Percentiles rank a stretch among this genome's conserved stretches.
phyloP scores from a whole-genome alignment of 495 filamentous ascomycete genomes.

The Hypoxylon rickii region DNA sequence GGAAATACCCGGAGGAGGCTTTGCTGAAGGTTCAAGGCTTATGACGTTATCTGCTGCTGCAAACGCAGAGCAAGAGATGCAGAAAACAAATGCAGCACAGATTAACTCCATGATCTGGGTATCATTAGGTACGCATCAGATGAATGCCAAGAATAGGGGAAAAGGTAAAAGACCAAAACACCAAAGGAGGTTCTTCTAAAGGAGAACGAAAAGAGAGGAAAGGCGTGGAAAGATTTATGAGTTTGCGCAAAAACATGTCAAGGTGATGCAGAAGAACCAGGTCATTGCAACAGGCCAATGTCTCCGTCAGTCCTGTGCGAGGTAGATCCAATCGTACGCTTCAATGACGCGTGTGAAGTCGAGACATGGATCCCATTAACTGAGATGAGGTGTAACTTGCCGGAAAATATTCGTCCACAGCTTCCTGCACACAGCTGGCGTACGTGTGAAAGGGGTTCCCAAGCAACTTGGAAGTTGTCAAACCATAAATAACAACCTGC shows the following conservation, averaged over 20 bases:
- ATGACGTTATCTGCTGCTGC: slow-evolving; percentile 6
- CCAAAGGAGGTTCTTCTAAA: too few relatives aligned
- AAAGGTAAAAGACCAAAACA: not conserved
- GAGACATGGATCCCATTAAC: slow-evolving; percentile 10
- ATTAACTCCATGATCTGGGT: slow-evolving; percentile 5
- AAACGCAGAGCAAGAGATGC: not conserved
- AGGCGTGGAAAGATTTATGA: too few relatives aligned
- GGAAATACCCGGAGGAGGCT: slow-evolving; percentile 14
- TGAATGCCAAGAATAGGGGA: not conserved
- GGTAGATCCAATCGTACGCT: not conserved
- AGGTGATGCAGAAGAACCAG: not conserved
- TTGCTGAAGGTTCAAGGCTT: slow-evolving; percentile 8
- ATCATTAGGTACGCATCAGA: not conserved
- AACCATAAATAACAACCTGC: too few relatives aligned
- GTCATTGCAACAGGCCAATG: not conserved
- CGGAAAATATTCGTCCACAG: not conserved
- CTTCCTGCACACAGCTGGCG: too few relatives aligned
- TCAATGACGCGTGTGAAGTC: slow-evolving; percentile 5
- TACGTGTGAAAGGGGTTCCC: too few relatives aligned
- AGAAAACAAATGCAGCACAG: not conserved
- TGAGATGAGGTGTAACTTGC: slow-evolving; percentile 15
- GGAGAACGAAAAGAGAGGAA: too few relatives aligned
- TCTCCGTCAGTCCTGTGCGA: not conserved
- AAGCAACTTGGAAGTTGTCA: too few relatives aligned
- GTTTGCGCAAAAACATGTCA: not conserved